Base-by-base conservation (phyloP, 2,329 filamentous ascomycete species). In the Fusarium duplospermum region DNA sequence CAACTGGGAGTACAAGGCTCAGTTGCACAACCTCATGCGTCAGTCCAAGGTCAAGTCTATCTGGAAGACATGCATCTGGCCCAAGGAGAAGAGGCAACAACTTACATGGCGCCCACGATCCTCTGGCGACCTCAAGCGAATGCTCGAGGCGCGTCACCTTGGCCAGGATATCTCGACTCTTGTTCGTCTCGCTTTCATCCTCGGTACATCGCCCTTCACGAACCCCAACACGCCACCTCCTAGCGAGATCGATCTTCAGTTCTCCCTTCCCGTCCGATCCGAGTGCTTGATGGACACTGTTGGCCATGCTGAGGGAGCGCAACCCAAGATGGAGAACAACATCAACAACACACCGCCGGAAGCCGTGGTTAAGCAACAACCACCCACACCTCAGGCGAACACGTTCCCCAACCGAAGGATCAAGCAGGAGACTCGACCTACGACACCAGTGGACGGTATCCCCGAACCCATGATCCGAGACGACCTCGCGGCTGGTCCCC, bases 11-110 rank as follows among this genome's bases (percentile, higher is more conserved):
- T 86, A 85, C 75, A 81, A 81, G 58, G 79, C 83, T 13, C 83
- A 85, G 71, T 76, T 86, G 47, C 84, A 86, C 69, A 86, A 86
- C 70, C 78, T 86, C 22, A 81, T 86, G 78, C 80, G 85, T 50
- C 84, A 86, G 69, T 78, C 81, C 22, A 81, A 82, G 64, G 81
- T 86, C 58, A 86, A 86, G 79, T 78, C 81, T 13, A 82, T 83
- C 42, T 86, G 84, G 84, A 86, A 86, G 79, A 84, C 82, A 16
- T 83, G 83, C 64, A 84, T 85, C 63, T 86, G 83, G 84, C 83
- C 84, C 45, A 86, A 86, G 78, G 82, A 84, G 67, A 82, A 83
- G 67, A 80, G 84, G 6, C 81, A 81, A 67, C 79, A 82, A 27
- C 80, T 86, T 13, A 78, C 79, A 50, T 86, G 84, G 84, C 80